phyloP scores from a whole-genome alignment of 2,329 filamentous ascomycete genomes.

The Chrysoporthe austroafricana region DNA sequence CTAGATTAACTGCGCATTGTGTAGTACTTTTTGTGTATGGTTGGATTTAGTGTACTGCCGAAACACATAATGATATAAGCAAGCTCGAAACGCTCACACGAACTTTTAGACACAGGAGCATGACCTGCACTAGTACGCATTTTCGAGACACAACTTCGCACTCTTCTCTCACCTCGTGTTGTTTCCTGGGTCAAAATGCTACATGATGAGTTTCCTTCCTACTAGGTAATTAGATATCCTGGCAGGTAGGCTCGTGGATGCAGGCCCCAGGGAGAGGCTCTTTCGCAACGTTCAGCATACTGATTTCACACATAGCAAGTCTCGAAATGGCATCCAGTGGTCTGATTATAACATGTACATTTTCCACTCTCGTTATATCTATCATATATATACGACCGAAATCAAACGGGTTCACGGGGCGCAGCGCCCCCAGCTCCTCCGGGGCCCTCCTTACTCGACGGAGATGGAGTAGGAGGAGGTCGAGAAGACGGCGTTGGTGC shows the following conservation, averaged over 20 bases:
- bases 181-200: too few relatives aligned
- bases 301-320: neutral
- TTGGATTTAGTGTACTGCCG: neutral
- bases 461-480: slow-evolving; percentile 30
- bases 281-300: neutral
- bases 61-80: neutral
- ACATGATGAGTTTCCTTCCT: too few relatives aligned
- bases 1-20: too few relatives aligned
- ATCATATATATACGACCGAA: slow-evolving; percentile 17
- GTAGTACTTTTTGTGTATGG: neutral
- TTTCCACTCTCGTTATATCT: slow-evolving; percentile 5
- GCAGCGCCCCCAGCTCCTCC: neutral
- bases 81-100: neutral
- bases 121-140: neutral
- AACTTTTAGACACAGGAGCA: neutral
- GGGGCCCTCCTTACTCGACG: slow-evolving; percentile 13
- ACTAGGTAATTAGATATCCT: neutral
- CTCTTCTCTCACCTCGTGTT: neutral
- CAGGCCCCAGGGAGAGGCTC: neutral
- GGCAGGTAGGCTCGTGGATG: neutral
- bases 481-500: slow-evolving; percentile 40
- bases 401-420: neutral
- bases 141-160: neutral
- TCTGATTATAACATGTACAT: slow-evolving; percentile 4
- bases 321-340: neutral